These are phyloP conservation scores for Hypomyces perniciosus DNA, from an alignment of 2,329 filamentous ascomycete species.

Conservation along the genomic window DNA sequence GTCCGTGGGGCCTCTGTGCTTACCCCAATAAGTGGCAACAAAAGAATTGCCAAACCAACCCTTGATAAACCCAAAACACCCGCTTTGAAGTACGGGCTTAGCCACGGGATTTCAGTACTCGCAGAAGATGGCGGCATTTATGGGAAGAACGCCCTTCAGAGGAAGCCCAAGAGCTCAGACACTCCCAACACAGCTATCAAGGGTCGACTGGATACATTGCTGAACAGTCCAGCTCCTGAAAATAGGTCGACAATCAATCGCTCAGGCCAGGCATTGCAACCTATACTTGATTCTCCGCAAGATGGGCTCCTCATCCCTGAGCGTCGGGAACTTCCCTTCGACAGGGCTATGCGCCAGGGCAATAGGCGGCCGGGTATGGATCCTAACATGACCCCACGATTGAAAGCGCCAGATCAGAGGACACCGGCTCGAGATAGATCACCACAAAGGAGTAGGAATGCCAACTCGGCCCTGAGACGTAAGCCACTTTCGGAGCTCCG, in stretches of 20 bases:
- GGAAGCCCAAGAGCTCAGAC: constrained; percentile 2
- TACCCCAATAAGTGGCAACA: constrained; percentile 33
- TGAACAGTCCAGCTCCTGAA: constrained; percentile 24
- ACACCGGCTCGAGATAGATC: constrained; percentile 15
- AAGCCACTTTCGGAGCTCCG: constrained; percentile 52
- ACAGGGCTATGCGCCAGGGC: constrained; percentile 16
- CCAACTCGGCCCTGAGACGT: constrained; percentile 43
- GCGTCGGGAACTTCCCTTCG: constrained; percentile 39
- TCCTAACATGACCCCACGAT: constrained; percentile 6
- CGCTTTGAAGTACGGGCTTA: constrained; percentile 21
- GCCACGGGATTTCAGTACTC: constrained; percentile 35
- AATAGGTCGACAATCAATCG: constrained; percentile 16
- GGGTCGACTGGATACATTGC: constrained; percentile 28
- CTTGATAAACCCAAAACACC: constrained; percentile 17
- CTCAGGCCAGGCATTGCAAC: constrained; percentile 14
- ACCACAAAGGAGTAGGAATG: constrained; percentile 16
- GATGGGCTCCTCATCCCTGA: constrained; percentile 29
- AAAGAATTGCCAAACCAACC: constrained; percentile 18
- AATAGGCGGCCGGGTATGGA: constrained; percentile 5
- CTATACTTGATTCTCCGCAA: background rate
- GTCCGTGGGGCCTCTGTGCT: constrained; percentile 25
- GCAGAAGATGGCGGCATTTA: constrained; percentile 43
- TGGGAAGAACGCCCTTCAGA: constrained; percentile 13
- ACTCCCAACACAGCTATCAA: constrained; percentile 14
- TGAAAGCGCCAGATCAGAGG: constrained; percentile 13